A percentile compares a stretch with the other conserved stretches of the same genome.
Conservation (phyloP, 495 filamentous ascomycete species). For the Penicillium pulvis region DNA sequence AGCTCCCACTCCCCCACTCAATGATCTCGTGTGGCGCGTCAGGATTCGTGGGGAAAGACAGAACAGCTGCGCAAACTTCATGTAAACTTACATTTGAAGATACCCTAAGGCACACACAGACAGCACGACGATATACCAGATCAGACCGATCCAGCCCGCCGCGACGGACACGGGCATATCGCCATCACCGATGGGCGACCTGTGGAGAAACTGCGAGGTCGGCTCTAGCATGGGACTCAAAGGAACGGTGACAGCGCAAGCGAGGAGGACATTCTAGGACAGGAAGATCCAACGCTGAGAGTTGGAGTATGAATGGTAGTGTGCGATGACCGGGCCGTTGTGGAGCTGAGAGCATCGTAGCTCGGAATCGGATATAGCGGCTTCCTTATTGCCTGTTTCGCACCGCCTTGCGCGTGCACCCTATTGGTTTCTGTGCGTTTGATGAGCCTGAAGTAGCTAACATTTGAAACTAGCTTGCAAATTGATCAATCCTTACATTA, state of each 20-base stretch:
- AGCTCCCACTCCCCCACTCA: background rate
- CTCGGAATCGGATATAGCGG: conserved; percentile 9
- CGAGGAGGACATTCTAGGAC: conserved; percentile 31
- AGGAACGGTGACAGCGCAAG: conserved; percentile 11
- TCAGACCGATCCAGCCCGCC: conserved; percentile 53
- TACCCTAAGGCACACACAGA: conserved; percentile 60
- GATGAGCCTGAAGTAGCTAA: background rate
- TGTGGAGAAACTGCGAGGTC: conserved; percentile 29
- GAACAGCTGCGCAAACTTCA: background rate
- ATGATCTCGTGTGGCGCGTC: background rate
- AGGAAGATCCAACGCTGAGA: conserved; percentile 5
- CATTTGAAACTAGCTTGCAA: background rate
- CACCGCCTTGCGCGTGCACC: background rate
- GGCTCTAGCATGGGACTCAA: conserved; percentile 40
- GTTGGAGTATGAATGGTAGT: conserved; percentile 2
- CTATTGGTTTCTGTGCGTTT: background rate
- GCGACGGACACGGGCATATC: conserved; percentile 34
- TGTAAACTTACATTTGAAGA: conserved; percentile 55
- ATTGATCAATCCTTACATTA: background rate
- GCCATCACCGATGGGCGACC: conserved; percentile 38
- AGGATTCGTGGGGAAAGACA: background rate
- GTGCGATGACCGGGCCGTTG: conserved; percentile 7
- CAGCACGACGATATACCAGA: conserved; percentile 61
- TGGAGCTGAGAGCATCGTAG: background rate
- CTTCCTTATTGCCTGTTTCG: background rate